Evolutionary conservation across 257 asterid genomes (phyloP), one percentile per base, ranked within the genome.

Genomic region (Jacaranda copaia): DNA sequence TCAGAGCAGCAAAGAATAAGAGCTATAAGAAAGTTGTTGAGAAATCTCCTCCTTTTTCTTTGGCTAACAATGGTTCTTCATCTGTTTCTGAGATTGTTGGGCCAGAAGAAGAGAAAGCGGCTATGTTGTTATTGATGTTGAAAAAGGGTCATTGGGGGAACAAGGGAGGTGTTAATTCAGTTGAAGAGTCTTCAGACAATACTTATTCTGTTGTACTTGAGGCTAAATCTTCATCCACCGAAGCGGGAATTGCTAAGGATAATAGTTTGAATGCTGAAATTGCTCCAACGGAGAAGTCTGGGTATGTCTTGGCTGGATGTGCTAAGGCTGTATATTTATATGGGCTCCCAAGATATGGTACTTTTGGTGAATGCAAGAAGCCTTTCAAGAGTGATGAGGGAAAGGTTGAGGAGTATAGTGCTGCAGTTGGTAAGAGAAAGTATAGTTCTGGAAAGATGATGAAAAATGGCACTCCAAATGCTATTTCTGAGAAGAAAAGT

Each of bases 121-220:
- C 99, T 48, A 84, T 84, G 81, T 87, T 96, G 84, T 85, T 95
- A 74, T 87, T 95, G 91, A 52, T 91, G 96, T 72, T 95, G 87
- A 92, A 98, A 2, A 89, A 85, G 94, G 99, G 92, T 83, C 84
- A 81, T 25, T 85, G 87, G 53, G 84, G 84, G 68, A 92, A 93
- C 25, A n/a, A 12, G 18, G 46, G 57, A 12, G 57, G 57, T 65
- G 93, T 80, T n/a, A 85, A 85, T 83, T 91, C 97, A 5, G 91
- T 89, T 83, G 93, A 89, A 0, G 98, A 95, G 82, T 88, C 96
- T 53, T 92, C 98, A n/a, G 99, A 91, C 45, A 95, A 95, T 61
- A 89, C 86, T 75, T 25, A 25, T 25, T 91, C 98, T 12, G 96
- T 89, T 63, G 89, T 91, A 38, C 65, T 92, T 60, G 98, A 92